Conservation (phyloP, 2,329 filamentous ascomycete species). For the Fragosphaeria purpurea region DNA sequence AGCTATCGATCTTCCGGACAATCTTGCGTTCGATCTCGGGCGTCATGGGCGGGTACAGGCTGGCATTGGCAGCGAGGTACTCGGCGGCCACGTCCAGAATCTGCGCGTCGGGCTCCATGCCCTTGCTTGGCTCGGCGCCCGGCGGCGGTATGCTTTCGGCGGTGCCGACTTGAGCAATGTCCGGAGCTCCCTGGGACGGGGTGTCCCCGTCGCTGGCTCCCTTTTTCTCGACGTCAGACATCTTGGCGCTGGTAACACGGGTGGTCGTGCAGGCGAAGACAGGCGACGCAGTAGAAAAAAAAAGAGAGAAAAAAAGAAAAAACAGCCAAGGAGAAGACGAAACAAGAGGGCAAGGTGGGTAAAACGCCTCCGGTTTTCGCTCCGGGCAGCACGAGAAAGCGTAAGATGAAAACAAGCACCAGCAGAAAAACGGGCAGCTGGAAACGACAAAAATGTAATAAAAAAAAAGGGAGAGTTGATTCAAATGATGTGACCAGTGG, state of each 20-base stretch:
- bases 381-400: no score
- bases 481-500: no score
- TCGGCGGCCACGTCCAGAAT: conserved; percentile 1
- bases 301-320: no score
- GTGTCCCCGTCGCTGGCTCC: background rate
- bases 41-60: conserved; percentile 15
- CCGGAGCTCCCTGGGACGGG: background rate
- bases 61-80: background rate
- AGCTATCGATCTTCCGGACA: conserved; percentile 14
- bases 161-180: background rate
- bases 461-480: no score
- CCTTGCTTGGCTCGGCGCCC: background rate
- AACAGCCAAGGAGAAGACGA: no score
- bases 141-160: background rate
- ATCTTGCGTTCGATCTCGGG: conserved; percentile 19
- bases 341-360: no score
- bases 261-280: no score
- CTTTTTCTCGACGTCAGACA: conserved; percentile 1
- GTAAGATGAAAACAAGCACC: no score
- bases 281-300: no score
- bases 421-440: no score
- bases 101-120: background rate
- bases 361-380: no score
- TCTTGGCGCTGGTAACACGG: background rate
- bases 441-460: no score